Conservation (phyloP, 108 stramenopile genomes). For the Cyclostephanos tholiformis region DNA sequence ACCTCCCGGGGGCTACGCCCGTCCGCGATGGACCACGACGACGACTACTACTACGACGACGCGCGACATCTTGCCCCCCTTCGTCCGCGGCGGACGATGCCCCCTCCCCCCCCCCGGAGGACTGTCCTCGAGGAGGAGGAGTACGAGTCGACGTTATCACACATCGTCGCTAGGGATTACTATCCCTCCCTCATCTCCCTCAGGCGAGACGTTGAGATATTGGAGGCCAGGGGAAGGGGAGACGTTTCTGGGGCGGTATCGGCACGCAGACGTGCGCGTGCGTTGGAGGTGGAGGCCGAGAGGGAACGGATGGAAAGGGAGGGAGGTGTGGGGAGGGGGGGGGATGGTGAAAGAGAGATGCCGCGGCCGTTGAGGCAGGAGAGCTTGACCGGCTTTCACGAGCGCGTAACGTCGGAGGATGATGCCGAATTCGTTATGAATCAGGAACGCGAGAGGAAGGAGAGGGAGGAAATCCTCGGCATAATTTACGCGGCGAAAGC, state of each 20-base stretch:
- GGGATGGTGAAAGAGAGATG: conserved; percentile 23
- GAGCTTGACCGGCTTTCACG: conserved; percentile 75
- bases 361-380: conserved; percentile 63
- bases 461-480: conserved; percentile 44
- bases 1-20: too few relatives aligned
- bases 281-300: conserved; percentile 50
- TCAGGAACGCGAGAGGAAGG: conserved; percentile 57
- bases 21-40: too few relatives aligned
- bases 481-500: conserved; percentile 35
- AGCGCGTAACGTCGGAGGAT: conserved; percentile 79
- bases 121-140: conserved; percentile 75
- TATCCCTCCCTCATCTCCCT: conserved; percentile 62
- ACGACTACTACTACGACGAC: too few relatives aligned
- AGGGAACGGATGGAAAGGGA: conserved; percentile 37
- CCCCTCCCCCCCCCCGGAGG: conserved; percentile 35
- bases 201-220: conserved; percentile 56
- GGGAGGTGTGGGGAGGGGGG: conserved; percentile 32
- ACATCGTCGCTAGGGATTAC: conserved; percentile 76
- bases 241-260: conserved; percentile 71
- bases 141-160: conserved; percentile 64
- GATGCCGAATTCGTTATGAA: conserved; percentile 78
- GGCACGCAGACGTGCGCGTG: conserved; percentile 63
- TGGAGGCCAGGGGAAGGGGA: conserved; percentile 55
- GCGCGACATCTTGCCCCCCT: too few relatives aligned
- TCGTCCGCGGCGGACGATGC: too few relatives aligned